Conservation (phyloP, 176 grass and related monocot species). For the Puya raimondii region DNA sequence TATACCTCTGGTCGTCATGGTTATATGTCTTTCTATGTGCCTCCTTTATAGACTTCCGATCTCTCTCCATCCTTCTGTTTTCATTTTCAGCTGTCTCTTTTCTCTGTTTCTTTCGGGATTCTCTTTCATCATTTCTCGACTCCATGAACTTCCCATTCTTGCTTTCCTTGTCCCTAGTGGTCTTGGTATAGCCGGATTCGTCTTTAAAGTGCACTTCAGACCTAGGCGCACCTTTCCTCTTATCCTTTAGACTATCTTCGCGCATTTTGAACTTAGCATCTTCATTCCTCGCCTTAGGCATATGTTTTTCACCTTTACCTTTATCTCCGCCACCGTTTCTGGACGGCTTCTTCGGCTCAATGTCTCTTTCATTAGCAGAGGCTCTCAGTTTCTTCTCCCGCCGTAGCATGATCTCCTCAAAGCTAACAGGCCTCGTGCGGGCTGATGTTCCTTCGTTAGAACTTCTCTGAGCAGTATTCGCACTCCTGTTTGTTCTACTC, state of each 20-base stretch:
- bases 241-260: constrained; percentile 4
- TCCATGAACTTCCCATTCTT: constrained; percentile 36
- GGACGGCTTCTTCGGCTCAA: constrained; percentile 5
- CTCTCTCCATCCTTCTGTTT: constrained; percentile 34
- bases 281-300: constrained; percentile 24
- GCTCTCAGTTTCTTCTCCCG: constrained; percentile 45
- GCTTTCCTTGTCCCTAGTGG: constrained; percentile 23
- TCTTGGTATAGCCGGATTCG: constrained; percentile 26
- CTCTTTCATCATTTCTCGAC: constrained; percentile 40
- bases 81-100: constrained; percentile 25
- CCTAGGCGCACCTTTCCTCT: constrained; percentile 24
- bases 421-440: constrained; percentile 77
- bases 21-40: constrained; percentile 27
- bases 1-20: constrained; percentile 18
- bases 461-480: constrained; percentile 10
- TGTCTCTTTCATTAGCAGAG: neutral
- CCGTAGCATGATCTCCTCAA: constrained; percentile 67
- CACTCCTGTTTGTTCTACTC: constrained; percentile 38
- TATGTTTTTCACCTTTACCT: constrained; percentile 20
- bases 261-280: constrained; percentile 13
- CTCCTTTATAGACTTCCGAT: constrained; percentile 28
- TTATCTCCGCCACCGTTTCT: constrained; percentile 9
- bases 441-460: constrained; percentile 53
- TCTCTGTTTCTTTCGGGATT: constrained; percentile 32
- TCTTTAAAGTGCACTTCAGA: neutral